These are phyloP conservation scores for Cyanidium caldarium DNA, from an alignment of 23 red algal species.

Conservation along the genomic window DNA sequence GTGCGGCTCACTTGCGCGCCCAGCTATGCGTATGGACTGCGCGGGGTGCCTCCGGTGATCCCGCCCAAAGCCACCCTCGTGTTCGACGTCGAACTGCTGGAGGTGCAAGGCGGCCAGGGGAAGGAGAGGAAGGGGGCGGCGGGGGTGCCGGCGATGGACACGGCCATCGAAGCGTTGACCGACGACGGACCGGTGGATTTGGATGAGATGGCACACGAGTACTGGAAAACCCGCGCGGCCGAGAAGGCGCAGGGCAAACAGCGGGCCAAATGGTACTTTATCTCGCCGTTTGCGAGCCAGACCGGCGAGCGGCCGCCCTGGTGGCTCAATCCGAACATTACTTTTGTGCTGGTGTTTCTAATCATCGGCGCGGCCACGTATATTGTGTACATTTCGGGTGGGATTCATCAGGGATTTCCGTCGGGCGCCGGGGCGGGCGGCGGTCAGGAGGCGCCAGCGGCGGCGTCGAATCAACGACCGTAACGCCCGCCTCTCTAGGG, in stretches of 20 bases:
- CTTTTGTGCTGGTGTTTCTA: constrained; percentile 46
- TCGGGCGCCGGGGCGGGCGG: background rate
- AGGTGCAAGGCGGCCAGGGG: background rate
- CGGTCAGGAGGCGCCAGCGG: too few relatives aligned
- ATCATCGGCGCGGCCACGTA: constrained; percentile 61
- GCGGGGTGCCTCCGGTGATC: constrained; percentile 81
- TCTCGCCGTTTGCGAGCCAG: constrained; percentile 83
- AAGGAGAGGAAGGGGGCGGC: constrained; percentile 22
- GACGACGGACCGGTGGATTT: constrained; percentile 36
- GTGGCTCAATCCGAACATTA: constrained; percentile 96
- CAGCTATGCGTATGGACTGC: constrained; percentile 72
- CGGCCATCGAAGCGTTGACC: background rate
- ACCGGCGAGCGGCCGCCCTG: constrained; percentile 87
- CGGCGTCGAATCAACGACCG: too few relatives aligned
- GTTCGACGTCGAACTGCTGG: constrained; percentile 85
- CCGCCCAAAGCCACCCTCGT: constrained; percentile 46
- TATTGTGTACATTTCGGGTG: constrained; percentile 36
- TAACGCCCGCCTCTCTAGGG: too few relatives aligned
- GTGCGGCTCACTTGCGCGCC: constrained; percentile 49
- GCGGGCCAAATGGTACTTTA: constrained; percentile 62
- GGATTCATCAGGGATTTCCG: constrained; percentile 63
- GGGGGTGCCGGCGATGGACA: background rate
- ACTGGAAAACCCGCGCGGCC: constrained; percentile 25
- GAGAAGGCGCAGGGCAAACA: constrained; percentile 23
- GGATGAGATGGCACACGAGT: constrained; percentile 46